A percentile compares a stretch with the other conserved stretches of the same genome.
Evolutionary conservation across 176 grass and related monocot genomes (phyloP).

Genomic region (Olyra latifolia): DNA sequence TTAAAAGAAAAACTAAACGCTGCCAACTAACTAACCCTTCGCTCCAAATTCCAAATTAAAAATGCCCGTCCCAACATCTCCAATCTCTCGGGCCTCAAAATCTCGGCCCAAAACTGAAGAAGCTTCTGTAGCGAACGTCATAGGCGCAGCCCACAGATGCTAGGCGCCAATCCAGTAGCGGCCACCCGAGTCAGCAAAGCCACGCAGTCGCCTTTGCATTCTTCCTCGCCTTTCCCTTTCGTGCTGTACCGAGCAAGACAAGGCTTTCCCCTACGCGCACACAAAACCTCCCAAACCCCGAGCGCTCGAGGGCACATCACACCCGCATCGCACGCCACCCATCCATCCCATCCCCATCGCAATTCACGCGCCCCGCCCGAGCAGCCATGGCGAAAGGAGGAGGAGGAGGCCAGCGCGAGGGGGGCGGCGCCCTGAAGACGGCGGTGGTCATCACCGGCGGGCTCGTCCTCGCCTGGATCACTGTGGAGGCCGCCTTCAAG

Average conservation of each 20-base stretch:
- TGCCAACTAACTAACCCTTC: no score
- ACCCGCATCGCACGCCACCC: conserved; percentile 22
- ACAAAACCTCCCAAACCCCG: conserved; percentile 29
- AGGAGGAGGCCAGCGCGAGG: conserved; percentile 38
- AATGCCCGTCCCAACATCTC: background rate
- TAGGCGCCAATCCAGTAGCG: background rate
- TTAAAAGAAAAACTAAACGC: no score
- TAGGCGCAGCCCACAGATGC: background rate
- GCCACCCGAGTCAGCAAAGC: background rate
- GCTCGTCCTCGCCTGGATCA: conserved; percentile 72
- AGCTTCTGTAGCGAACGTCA: background rate
- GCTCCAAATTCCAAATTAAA: background rate
- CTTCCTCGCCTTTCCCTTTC: conserved; percentile 41
- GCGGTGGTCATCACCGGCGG: conserved; percentile 74
- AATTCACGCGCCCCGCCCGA: conserved; percentile 13
- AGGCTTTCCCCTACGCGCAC: background rate
- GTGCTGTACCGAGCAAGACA: conserved; percentile 19
- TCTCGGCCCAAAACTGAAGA: background rate
- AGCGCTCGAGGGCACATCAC: background rate
- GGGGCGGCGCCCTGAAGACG: conserved; percentile 61
- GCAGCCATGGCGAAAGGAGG: conserved; percentile 64
- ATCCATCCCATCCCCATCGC: conserved; percentile 16
- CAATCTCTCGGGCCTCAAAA: background rate
- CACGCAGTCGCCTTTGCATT: background rate
- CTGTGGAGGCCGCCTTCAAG: conserved; percentile 84